Conservation (phyloP, 176 grass and related monocot species). For the Zoysia pacifica region DNA sequence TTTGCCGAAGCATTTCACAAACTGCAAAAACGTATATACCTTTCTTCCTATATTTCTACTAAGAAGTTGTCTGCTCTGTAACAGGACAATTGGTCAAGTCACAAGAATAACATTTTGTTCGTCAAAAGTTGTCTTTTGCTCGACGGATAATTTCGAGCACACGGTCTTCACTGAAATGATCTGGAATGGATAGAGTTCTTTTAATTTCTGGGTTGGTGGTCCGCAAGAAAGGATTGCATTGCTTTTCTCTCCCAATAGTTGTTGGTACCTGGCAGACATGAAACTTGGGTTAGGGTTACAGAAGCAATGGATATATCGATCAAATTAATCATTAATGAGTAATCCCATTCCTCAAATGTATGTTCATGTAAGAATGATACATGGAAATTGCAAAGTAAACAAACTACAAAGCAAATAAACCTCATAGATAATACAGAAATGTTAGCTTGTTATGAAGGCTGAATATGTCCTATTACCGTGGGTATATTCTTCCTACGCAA, state of each 20-base stretch:
- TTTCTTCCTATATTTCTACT: constrained; percentile 43
- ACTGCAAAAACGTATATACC: constrained; percentile 38
- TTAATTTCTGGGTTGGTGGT: constrained; percentile 78
- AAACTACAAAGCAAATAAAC: background rate
- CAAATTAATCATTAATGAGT: constrained; percentile 9
- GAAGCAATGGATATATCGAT: background rate
- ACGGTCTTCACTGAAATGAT: constrained; percentile 62
- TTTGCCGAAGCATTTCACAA: constrained; percentile 45
- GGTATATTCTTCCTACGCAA: constrained; percentile 79
- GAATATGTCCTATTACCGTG: constrained; percentile 62
- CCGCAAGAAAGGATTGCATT: constrained; percentile 95
- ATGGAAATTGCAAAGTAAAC: constrained; percentile 29
- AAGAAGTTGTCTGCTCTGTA: constrained; percentile 29
- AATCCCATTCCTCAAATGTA: constrained; percentile 6
- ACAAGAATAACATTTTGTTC: constrained; percentile 27
- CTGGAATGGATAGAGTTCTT: constrained; percentile 67
- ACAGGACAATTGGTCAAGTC: constrained; percentile 32
- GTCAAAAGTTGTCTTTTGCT: constrained; percentile 91
- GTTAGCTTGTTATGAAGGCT: background rate
- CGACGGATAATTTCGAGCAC: constrained; percentile 69
- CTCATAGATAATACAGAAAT: constrained; percentile 13
- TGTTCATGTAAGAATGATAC: background rate
- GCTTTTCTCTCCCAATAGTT: constrained; percentile 82
- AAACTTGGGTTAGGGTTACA: background rate
- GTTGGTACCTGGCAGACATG: constrained; percentile 69